Percentiles rank a stretch among this genome's conserved stretches.
These are phyloP conservation scores for Chalciporus chontae DNA, from an alignment of 768 basidiomycete genomes.

Conservation along the genomic window DNA sequence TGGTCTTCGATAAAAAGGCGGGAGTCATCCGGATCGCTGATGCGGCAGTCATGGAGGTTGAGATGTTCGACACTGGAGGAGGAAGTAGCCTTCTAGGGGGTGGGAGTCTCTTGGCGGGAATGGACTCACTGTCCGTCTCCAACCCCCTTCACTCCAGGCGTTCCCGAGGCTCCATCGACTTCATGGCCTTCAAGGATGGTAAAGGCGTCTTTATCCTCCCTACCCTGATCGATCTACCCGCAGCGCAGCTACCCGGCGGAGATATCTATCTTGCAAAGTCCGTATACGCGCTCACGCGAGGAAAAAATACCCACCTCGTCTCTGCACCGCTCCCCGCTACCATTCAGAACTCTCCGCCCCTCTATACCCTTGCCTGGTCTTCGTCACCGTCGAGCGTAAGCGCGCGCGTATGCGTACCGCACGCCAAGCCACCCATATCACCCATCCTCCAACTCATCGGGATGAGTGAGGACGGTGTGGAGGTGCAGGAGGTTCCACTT, in stretches of 20 bases:
- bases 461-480: conserved; percentile 68
- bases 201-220: conserved; percentile 28
- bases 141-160: conserved; percentile 28
- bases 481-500: conserved; percentile 66
- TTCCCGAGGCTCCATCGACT: conserved; percentile 44
- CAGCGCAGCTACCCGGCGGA: conserved; percentile 12
- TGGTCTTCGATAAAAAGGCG: conserved; percentile 85
- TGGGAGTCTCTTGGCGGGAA: conserved; percentile 22
- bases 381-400: conserved; percentile 51
- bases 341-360: conserved; percentile 44
- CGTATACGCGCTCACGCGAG: conserved; percentile 66
- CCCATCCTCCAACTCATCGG: conserved; percentile 67
- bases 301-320: conserved; percentile 64
- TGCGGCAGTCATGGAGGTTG: conserved; percentile 76
- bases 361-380: conserved; percentile 57
- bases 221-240: conserved; percentile 23
- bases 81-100: conserved; percentile 2
- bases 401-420: conserved; percentile 45
- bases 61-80: conserved; percentile 44
- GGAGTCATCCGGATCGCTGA: conserved; percentile 79
- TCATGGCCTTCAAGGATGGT: conserved; percentile 36
- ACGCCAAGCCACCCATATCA: conserved; percentile 3
- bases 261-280: conserved; percentile 30
- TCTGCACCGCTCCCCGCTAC: conserved; percentile 63
- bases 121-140: conserved; percentile 24